Percentiles rank a stretch among this genome's conserved stretches.
Conservation (phyloP, 2,329 filamentous ascomycete species). For the Thielaviopsis cerberus region DNA sequence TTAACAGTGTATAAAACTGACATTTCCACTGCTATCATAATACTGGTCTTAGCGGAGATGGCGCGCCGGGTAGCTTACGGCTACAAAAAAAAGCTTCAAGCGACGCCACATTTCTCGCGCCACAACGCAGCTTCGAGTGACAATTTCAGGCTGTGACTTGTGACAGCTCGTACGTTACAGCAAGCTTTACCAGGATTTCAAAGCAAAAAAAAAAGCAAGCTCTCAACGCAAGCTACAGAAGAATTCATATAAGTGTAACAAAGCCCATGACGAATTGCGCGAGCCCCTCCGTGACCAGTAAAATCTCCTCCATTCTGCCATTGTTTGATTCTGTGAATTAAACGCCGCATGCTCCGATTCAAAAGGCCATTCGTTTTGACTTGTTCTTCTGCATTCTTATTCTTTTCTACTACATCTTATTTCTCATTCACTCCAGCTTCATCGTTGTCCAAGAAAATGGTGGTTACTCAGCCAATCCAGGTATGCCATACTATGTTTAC, state of each 20-base stretch:
- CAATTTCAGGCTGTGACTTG: too few relatives aligned
- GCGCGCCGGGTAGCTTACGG: too few relatives aligned
- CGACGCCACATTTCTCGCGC: neutral
- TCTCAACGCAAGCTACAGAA: constrained; percentile 1
- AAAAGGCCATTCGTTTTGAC: neutral
- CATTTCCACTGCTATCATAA: too few relatives aligned
- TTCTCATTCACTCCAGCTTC: neutral
- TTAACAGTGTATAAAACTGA: too few relatives aligned
- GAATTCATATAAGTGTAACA: neutral
- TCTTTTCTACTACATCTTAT: neutral
- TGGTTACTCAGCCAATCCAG: constrained; percentile 16
- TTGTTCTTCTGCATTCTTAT: neutral
- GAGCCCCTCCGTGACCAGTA: neutral
- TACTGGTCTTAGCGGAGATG: too few relatives aligned
- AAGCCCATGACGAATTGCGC: neutral
- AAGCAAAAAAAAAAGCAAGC: constrained; percentile 16
- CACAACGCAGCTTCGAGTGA: too few relatives aligned
- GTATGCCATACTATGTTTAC: too few relatives aligned
- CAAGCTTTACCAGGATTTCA: constrained; percentile 18
- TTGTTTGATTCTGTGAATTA: neutral
- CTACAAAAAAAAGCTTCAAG: neutral
- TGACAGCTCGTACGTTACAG: too few relatives aligned
- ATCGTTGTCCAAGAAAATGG: constrained; percentile 12
- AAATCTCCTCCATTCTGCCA: neutral
- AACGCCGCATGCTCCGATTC: neutral